phyloP scores from a whole-genome alignment of 345 rosid genomes.

The Eucalyptus polyanthemos region DNA sequence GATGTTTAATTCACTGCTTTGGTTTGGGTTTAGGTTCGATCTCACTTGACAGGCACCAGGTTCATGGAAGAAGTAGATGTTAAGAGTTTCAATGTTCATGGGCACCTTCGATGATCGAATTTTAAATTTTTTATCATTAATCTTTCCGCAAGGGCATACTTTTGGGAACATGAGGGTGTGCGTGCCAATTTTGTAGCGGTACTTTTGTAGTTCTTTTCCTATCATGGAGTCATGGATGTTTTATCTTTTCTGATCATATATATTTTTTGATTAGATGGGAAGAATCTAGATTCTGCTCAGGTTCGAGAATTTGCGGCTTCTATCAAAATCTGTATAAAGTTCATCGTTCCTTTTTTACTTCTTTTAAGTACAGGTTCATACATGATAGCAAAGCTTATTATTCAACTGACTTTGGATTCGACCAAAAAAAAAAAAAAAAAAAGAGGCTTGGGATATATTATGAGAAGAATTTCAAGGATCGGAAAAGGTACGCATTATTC shows the following conservation, averaged over 20 bases:
- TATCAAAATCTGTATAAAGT: neutral
- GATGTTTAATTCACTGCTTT: neutral
- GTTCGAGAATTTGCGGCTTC: neutral
- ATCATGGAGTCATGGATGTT: neutral
- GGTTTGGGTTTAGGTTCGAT: neutral
- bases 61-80: neutral
- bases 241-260: neutral
- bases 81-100: neutral
- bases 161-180: neutral
- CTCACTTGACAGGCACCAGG: neutral
- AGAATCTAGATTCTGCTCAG: neutral
- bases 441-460: too few relatives aligned
- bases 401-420: neutral
- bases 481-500: too few relatives aligned
- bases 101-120: neutral
- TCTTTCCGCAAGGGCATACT: neutral
- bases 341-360: neutral
- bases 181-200: neutral
- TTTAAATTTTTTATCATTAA: neutral
- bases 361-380: neutral
- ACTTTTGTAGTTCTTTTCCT: neutral
- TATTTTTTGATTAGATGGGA: neutral
- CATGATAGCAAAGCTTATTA: neutral
- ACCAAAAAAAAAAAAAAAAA: too few relatives aligned
- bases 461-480: too few relatives aligned